Percentiles rank a stretch among this genome's conserved stretches.
Evolutionary conservation across 2,329 filamentous ascomycete genomes (phyloP).

Genomic region (Ceratocystis cacaofunesta): DNA sequence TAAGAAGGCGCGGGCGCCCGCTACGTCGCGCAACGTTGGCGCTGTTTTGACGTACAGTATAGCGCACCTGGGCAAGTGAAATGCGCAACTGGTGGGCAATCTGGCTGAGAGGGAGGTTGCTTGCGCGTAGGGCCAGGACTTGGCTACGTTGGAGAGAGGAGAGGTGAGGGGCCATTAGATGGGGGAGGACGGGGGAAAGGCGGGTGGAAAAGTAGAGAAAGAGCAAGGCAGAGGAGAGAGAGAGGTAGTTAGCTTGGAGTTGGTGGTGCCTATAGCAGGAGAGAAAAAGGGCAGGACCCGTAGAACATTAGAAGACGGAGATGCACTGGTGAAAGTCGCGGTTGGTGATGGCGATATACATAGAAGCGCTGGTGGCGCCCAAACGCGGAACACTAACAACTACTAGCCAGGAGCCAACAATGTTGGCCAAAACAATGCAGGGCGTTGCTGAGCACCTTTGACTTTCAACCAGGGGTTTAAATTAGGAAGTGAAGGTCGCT

Average conservation of each 20-base stretch:
- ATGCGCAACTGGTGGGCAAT: constrained; percentile 14
- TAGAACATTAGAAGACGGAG: not conserved
- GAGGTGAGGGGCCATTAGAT: constrained; percentile 14
- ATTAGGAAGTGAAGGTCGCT: not conserved
- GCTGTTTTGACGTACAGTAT: constrained; percentile 15
- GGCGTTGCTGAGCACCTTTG: not conserved
- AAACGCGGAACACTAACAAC: too few species aligned
- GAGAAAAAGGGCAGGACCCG: not conserved
- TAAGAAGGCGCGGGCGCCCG: constrained; percentile 14
- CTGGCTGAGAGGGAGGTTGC: constrained; percentile 14
- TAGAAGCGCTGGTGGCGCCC: too few species aligned
- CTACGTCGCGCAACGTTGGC: constrained; percentile 12
- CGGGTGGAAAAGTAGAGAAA: not conserved
- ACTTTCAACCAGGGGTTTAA: constrained; percentile 10
- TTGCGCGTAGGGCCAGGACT: constrained; percentile 14
- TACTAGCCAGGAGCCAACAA: not conserved
- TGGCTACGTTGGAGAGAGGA: constrained; percentile 16
- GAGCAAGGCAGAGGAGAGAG: not conserved
- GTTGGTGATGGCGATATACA: too few species aligned
- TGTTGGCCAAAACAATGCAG: not conserved
- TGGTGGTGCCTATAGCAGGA: not conserved
- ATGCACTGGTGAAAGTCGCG: not conserved
- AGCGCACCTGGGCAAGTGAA: constrained; percentile 14
- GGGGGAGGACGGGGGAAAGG: not conserved
- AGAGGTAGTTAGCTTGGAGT: not conserved